Base-by-base conservation (phyloP, 352 stramenopile species). In the Phytophthora melonis region DNA sequence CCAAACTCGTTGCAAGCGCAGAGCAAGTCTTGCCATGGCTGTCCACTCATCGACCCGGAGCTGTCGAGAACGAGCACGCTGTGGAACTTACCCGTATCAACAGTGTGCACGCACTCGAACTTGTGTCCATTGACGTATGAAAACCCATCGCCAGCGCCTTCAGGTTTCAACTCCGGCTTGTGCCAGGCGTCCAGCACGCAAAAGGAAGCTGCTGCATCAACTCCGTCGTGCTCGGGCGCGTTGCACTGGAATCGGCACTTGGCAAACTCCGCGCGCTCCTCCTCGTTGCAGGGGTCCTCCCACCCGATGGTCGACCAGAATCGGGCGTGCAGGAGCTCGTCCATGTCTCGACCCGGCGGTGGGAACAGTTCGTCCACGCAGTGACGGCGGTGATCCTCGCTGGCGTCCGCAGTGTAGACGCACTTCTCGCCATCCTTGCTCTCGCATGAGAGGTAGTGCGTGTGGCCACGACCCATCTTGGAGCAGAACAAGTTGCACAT, bases 401-500 rank as follows among this genome's bases (percentile, higher is more conserved):
- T 74, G 2, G 23, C 61, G 23, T 65, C 59, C n/a, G 5, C 23
- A 25, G 23, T 43, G 55, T 80, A 86, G 10, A 83, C 70, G 32
- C 75, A 87, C 3, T 36, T 72, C 13, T 68, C 52, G 10, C 43
- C 52, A 13, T n/a, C 59, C 34, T 55, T 52, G 18, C 71, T 21
- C 3, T 77, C 58, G 34, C 78, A 87, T 0, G 58, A 23, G 1
- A 82, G 47, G 11, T 81, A 86, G 30, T 86, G 80, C 1, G 60
- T 32, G 52, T 87, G 80, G 5, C 78, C 78, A 6, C 69, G 69
- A 18, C 80, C 80, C 72, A 81, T 77, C 11, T 80, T 84, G 0
- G 70, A 59, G 34, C 73, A 88, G 39, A 83, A 86, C 6, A 86
- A 65, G 7, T 78, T 82, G 55, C 80, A 86, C 70, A 86, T 88